Percentiles rank a stretch among this genome's conserved stretches.
Conservation (phyloP, 768 basidiomycete species). For the Leccinellum albellum region DNA sequence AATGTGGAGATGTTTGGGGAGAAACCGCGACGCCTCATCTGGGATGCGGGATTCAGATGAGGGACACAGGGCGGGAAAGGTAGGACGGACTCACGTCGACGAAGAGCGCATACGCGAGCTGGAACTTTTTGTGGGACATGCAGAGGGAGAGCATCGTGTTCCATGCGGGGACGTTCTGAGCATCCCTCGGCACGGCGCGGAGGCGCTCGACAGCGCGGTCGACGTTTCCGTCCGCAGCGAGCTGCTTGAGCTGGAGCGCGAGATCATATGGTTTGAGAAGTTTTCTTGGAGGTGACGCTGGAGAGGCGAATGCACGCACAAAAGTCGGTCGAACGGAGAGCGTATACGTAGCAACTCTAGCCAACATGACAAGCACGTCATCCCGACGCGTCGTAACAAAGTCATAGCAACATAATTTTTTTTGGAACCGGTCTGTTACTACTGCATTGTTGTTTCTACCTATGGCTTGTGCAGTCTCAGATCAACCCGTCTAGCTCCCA, state of each 20-base stretch:
- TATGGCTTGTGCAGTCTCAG: constrained; percentile 43
- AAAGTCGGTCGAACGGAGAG: background rate
- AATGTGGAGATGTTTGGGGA: constrained; percentile 65
- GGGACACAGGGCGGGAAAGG: constrained; percentile 11
- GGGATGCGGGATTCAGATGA: background rate
- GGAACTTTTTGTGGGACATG: constrained; percentile 52
- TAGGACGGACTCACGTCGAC: constrained; percentile 49
- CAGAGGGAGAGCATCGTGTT: constrained; percentile 71
- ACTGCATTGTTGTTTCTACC: background rate
- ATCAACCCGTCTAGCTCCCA: constrained; percentile 49
- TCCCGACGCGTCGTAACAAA: background rate
- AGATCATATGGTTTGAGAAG: constrained; percentile 64
- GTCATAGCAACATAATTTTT: background rate
- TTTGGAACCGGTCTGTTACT: background rate
- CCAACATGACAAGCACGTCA: constrained; percentile 17
- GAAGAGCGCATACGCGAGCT: constrained; percentile 62
- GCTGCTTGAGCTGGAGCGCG: constrained; percentile 52
- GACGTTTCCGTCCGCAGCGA: constrained; percentile 52
- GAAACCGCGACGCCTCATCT: constrained; percentile 88
- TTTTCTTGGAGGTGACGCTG: constrained; percentile 2
- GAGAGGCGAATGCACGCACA: constrained; percentile 1
- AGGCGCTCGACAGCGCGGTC: constrained; percentile 64
- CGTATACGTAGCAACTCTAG: constrained; percentile 1
- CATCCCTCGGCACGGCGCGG: constrained; percentile 65
- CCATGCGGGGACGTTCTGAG: constrained; percentile 75